phyloP scores from a whole-genome alignment of 2,329 filamentous ascomycete species.

The Thielaviopsis euricoi region DNA sequence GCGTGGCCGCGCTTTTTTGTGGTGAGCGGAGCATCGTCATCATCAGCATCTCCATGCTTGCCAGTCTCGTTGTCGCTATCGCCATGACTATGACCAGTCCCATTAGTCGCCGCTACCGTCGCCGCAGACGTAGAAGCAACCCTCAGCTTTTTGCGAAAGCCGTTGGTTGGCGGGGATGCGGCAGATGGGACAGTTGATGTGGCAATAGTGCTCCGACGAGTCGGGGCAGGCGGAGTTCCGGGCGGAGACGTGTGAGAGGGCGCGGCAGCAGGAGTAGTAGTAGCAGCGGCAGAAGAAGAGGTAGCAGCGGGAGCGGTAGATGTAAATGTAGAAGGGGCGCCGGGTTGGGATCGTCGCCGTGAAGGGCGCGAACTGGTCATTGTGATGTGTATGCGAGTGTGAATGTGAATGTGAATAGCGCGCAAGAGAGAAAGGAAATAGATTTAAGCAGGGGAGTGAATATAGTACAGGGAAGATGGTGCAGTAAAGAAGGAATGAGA shows the following conservation, averaged over 20 bases:
- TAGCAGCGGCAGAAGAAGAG: neutral
- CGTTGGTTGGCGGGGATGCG: neutral
- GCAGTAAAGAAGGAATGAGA: constrained; percentile 1
- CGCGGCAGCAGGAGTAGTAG: neutral
- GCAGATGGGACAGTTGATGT: neutral
- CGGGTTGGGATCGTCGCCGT: constrained; percentile 1
- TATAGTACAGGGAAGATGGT: neutral
- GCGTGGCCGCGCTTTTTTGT: constrained; percentile 39
- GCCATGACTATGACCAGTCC: neutral
- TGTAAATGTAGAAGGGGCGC: neutral
- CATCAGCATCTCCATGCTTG: neutral
- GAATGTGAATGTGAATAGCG: too few relatives aligned
- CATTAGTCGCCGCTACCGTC: too few relatives aligned
- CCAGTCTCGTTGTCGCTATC: neutral
- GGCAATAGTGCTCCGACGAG: neutral
- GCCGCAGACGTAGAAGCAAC: neutral
- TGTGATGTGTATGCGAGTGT: neutral
- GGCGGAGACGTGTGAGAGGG: neutral
- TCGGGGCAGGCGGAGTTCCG: neutral
- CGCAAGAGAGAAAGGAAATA: neutral
- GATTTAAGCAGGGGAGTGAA: neutral
- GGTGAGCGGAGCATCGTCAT: neutral
- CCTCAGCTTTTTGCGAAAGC: neutral
- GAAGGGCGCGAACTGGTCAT: neutral
- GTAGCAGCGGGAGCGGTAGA: neutral